These are phyloP conservation scores for Voacanga thouarsii DNA, from an alignment of 257 asterid genomes.

Conservation along the genomic window DNA sequence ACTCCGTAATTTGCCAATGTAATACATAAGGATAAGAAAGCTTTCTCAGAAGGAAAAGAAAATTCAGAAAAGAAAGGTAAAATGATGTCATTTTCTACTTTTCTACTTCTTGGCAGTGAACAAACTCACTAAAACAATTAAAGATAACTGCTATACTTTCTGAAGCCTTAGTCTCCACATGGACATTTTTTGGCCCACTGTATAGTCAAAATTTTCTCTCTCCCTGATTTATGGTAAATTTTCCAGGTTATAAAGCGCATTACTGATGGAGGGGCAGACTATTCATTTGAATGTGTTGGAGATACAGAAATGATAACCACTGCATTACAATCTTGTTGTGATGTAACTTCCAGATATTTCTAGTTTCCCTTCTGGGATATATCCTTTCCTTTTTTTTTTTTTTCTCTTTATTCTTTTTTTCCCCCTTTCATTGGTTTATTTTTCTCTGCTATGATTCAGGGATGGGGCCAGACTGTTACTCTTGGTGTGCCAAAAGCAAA, in stretches of 20 bases:
- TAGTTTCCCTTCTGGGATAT: background rate
- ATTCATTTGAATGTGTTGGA: conserved; percentile 92
- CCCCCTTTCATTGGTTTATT: background rate
- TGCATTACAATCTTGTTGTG: conserved; percentile 86
- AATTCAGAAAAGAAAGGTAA: background rate
- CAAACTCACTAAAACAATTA: background rate
- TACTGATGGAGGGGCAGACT: conserved; percentile 92
- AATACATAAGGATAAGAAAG: background rate
- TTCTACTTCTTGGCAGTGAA: background rate
- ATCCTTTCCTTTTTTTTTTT: background rate
- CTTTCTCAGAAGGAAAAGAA: background rate
- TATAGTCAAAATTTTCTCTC: background rate
- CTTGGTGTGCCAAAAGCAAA: conserved; percentile 91
- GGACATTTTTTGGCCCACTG: no score
- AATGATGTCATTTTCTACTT: background rate
- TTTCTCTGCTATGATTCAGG: conserved; percentile 37
- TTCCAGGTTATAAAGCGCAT: conserved; percentile 71
- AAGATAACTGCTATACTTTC: background rate
- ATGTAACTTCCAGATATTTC: conserved; percentile 33
- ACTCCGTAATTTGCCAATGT: background rate
- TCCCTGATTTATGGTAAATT: background rate
- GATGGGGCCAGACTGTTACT: conserved; percentile 92
- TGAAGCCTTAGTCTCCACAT: background rate
- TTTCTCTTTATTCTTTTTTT: background rate
- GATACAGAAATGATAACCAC: conserved; percentile 71